phyloP scores from a whole-genome alignment of 2,329 filamentous ascomycete species.

The Claviceps fusiformis region DNA sequence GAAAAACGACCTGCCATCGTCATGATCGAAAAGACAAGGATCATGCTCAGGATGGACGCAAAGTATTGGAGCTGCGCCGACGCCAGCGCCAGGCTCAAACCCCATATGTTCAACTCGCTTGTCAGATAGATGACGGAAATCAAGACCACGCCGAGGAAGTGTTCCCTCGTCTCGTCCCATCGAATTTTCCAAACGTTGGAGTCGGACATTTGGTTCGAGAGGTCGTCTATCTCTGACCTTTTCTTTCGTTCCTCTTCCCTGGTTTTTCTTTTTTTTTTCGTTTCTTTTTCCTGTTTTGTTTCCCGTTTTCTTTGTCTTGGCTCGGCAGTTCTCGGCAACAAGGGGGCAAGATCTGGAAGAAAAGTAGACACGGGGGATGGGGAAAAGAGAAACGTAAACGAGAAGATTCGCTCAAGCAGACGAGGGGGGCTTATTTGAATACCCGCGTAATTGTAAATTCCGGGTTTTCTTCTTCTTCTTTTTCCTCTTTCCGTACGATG shows the following conservation, averaged over 20 bases:
- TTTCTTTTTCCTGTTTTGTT: not conserved
- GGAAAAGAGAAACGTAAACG: not conserved
- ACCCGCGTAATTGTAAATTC: not conserved
- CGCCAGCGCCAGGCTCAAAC: slow-evolving; percentile 23
- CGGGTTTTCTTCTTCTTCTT: not conserved
- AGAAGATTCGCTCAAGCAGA: slow-evolving; percentile 2
- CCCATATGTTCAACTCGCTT: slow-evolving; percentile 33
- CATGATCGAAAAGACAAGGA: slow-evolving; percentile 24
- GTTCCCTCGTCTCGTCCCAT: slow-evolving; percentile 2
- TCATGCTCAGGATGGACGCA: slow-evolving; percentile 34
- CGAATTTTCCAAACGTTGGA: slow-evolving; percentile 8
- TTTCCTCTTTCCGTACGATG: not conserved
- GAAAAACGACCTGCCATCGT: slow-evolving; percentile 11
- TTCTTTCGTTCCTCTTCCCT: not conserved
- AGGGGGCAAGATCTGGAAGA: not conserved
- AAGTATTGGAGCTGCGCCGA: slow-evolving; percentile 27
- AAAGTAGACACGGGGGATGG: not conserved
- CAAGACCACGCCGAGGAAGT: slow-evolving; percentile 14
- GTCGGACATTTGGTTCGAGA: slow-evolving; percentile 3
- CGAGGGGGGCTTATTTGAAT: slow-evolving; percentile 1
- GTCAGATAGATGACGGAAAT: slow-evolving; percentile 24
- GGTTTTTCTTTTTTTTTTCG: not conserved
- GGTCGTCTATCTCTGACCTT: not conserved
- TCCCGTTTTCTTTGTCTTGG: not conserved
- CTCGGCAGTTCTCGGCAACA: not conserved